Evolutionary conservation across 495 filamentous ascomycete species (phyloP).

Genomic region (Podospora pseudoanserina): DNA sequence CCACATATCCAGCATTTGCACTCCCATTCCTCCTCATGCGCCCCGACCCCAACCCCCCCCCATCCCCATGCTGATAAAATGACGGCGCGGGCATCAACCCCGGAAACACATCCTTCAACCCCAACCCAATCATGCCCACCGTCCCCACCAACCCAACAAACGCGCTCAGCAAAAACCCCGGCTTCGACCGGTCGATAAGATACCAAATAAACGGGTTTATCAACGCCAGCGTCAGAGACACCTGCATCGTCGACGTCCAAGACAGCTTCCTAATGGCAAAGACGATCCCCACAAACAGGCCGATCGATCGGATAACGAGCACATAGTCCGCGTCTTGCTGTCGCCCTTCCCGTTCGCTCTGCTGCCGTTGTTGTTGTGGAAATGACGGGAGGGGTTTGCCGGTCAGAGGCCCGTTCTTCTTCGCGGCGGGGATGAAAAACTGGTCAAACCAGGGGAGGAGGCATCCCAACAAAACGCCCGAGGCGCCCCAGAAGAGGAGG

Average conservation of each 20-base stretch:
- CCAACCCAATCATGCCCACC: constrained; percentile 54
- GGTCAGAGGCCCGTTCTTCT: constrained; percentile 1
- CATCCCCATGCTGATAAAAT: constrained; percentile 12
- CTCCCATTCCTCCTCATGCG: constrained; percentile 38
- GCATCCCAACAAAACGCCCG: constrained; percentile 71
- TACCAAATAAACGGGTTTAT: constrained; percentile 96
- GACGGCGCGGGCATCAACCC: constrained; percentile 67
- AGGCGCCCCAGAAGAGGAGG: constrained; percentile 73
- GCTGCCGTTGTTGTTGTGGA: background rate
- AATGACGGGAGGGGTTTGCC: background rate
- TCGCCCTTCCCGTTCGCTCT: background rate
- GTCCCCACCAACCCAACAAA: constrained; percentile 71
- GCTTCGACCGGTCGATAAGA: constrained; percentile 81
- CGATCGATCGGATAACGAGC: constrained; percentile 77
- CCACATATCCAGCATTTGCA: background rate
- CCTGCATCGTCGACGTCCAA: constrained; percentile 91
- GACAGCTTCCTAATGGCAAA: constrained; percentile 92
- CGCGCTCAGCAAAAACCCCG: constrained; percentile 73
- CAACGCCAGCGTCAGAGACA: constrained; percentile 84
- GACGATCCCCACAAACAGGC: constrained; percentile 91
- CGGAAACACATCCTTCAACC: constrained; percentile 53
- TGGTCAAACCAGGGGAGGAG: constrained; percentile 82
- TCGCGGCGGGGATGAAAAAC: constrained; percentile 36
- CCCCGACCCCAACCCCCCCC: constrained; percentile 19
- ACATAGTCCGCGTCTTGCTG: constrained; percentile 62